Conservation (phyloP, 2,329 filamentous ascomycete genomes). For the Cladosporium colombiae region DNA sequence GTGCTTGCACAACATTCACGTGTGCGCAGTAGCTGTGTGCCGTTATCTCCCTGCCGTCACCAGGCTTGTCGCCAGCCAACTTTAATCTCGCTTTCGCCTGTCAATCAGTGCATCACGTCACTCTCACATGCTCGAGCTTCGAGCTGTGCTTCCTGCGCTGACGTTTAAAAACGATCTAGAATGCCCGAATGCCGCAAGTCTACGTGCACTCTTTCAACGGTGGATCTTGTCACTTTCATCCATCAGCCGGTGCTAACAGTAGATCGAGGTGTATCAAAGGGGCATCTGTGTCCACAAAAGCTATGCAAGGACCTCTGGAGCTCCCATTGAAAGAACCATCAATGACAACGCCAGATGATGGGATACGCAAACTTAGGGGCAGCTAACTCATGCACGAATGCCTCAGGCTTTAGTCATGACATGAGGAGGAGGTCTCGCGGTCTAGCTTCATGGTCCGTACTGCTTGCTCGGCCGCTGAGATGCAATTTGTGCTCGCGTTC, state of each 20-base stretch:
- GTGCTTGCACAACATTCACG: not conserved
- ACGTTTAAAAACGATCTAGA: not conserved
- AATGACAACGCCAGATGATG: not conserved
- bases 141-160: not conserved
- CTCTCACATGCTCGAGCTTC: not conserved
- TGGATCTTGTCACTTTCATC: not conserved
- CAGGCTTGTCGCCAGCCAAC: not conserved
- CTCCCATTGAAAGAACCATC: not conserved
- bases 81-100: constrained; percentile 5
- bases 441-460: no score
- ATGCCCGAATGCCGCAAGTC: not conserved
- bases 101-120: not conserved
- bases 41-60: not conserved
- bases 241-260: not conserved
- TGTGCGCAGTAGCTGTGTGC: not conserved
- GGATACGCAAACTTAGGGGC: not conserved
- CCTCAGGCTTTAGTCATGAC: no score
- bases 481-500: no score
- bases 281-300: no score
- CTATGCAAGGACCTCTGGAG: no score
- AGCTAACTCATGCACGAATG: not conserved
- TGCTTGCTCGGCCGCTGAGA: no score
- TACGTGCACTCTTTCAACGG: not conserved
- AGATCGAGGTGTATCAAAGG: not conserved
- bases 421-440: no score